Evolutionary conservation across 1,284 basidiomycete genomes (phyloP), one percentile per base, ranked within the genome.

Genomic region (Anthracocystis panici-leucophaei): DNA sequence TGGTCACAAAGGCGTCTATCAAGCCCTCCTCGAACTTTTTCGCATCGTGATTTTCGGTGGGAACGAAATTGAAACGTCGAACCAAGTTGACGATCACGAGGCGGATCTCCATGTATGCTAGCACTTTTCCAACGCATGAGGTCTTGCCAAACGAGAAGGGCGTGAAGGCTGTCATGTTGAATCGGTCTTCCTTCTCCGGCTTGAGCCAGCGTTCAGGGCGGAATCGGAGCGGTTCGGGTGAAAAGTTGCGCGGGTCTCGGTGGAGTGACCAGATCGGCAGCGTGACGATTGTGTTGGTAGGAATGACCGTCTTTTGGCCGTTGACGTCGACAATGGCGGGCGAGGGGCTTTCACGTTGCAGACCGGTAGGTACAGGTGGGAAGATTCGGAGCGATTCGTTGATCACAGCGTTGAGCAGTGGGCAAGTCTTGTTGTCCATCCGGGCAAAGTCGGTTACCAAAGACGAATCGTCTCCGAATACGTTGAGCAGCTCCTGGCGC

Each of bases 81-180:
- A 65, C 60, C 21, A 75, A 41, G 29, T 62, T 57, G 44, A 63
- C 44, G n/a, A 75, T 53, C 16, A 75, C 52, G 5, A 63, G 53
- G 3, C 72, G 38, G 6, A 75, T 45, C 38, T 75, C 72, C 59
- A 70, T 65, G 49, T 61, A 75, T 1, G 72, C 72, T 20, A 75
- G 51, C 21, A 65, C 50, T 42, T 64, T 70, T 3, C 72, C 72
- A 6, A 75, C 61, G 42, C 72, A 75, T 27, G 60, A 60, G 0
- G 68, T 72, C 51, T 63, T 68, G n/a, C 72, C 72, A n/a, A 65
- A 62, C 40, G 66, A 68, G 48, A 75, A 75, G n/a, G 72, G 66
- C 21, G 38, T 57, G 25, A 75, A 75, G 8, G 72, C 72, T 0
- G 70, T 23, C 48, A 38, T 56, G 42, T 75, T 75, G 52, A 71